Evolutionary conservation across 1,284 basidiomycete species (phyloP), one percentile per base, ranked within the genome.

Genomic region (Trametes pubescens): DNA sequence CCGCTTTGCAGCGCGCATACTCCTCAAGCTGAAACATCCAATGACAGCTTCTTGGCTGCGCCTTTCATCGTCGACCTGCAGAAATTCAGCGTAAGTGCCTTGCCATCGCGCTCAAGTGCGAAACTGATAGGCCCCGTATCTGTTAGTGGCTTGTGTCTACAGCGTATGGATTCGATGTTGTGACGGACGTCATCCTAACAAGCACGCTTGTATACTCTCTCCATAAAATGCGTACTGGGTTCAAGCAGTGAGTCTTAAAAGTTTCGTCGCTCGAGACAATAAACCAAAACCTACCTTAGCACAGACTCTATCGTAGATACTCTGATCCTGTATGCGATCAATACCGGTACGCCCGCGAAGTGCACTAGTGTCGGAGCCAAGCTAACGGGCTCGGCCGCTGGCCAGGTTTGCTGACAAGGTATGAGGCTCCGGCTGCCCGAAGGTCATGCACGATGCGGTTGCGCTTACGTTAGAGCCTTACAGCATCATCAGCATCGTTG

Each of bases 91-190:
- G 56, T 58, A 32, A 32, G 29, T 32, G 29, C 29, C 29, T 8
- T 8, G 29, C 29, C 29, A 3, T 32, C 8, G 29, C 29, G 29
- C 29, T 32, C 29, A 8, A 32, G 29, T 3, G 8, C 8, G 29
- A 32, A 4, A 32, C 29, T 32, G 29, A 32, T 32, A 8, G 3
- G 29, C 29, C 4, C n/a, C 29, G 8, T 32, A 32, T 32, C 29
- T 32, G 29, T 8, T 14, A 61, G 64, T 65, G 64, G 64, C n/a
- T 58, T 54, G 22, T 48, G 2, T 60, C 59, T 2, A 37, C 32
- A 9, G 55, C 48, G 18, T 51, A 37, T n/a, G 58, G 47, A 9
- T 47, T 51, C 24, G 49, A 37, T 1, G 46, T 61, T 11, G 38
- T 38, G 6, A 32, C 54, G 5, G 63, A 65, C 47, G 13, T 58